Evolutionary conservation across 1,284 basidiomycete species (phyloP).

Genomic region (Meira nashicola): DNA sequence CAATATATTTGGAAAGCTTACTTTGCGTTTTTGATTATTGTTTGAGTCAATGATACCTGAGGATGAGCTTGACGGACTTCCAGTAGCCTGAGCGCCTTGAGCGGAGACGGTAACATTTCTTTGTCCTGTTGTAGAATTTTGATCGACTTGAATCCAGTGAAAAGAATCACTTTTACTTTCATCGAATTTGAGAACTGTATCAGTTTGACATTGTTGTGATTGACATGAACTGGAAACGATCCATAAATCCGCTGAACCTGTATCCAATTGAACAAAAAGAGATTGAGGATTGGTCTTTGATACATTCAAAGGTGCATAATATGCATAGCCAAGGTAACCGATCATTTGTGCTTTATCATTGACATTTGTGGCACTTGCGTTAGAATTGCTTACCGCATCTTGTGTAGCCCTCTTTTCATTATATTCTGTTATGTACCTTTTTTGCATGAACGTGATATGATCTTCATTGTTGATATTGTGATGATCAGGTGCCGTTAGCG

Average conservation of each 20-base stretch:
- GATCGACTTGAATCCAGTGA: not conserved
- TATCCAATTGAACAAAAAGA: conserved; percentile 33
- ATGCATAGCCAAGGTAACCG: conserved; percentile 21
- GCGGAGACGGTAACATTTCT: conserved; percentile 2
- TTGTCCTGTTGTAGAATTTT: not conserved
- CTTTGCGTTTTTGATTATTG: not conserved
- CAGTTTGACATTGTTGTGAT: conserved; percentile 10
- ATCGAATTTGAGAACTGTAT: conserved; percentile 20
- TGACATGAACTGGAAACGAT: conserved; percentile 23
- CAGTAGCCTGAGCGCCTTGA: not conserved
- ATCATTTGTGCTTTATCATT: conserved; percentile 22
- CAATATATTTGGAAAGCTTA: not conserved
- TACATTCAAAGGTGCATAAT: conserved; percentile 25
- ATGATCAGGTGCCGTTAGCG: no score
- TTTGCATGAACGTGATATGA: no score
- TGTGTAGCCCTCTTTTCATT: no score
- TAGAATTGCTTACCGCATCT: not conserved
- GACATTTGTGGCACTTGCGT: conserved; percentile 7
- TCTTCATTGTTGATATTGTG: no score
- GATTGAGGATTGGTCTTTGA: conserved; percentile 19
- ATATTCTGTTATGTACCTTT: no score
- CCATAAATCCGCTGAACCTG: conserved; percentile 32
- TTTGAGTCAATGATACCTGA: not conserved
- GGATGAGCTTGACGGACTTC: no score
- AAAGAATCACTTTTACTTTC: conserved; percentile 15